phyloP scores from a whole-genome alignment of 345 rosid genomes.

The Aurinia saxatilis region DNA sequence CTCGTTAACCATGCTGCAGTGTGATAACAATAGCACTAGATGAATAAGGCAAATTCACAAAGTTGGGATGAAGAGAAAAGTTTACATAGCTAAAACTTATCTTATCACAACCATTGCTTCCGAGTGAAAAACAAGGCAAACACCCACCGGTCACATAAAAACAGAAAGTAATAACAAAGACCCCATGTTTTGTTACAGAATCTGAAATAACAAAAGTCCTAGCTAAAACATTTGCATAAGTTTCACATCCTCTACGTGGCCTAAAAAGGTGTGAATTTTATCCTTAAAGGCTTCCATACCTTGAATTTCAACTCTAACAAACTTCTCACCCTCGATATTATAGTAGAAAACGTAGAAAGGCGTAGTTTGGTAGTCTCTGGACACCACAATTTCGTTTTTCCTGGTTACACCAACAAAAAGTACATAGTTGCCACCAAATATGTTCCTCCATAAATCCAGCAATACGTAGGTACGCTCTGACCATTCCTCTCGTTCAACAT shows the following conservation, averaged over 20 bases:
- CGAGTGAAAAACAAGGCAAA: too few species aligned
- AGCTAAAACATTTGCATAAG: background rate
- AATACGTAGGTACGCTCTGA: background rate
- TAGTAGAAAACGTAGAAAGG: background rate
- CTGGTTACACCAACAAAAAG: background rate
- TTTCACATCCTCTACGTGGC: background rate
- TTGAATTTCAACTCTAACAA: background rate
- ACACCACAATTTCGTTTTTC: background rate
- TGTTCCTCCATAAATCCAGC: background rate
- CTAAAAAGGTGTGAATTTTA: background rate
- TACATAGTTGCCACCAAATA: background rate
- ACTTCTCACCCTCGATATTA: background rate
- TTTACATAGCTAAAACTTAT: too few species aligned
- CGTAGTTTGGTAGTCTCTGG: too few species aligned
- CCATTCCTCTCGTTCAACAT: too few species aligned
- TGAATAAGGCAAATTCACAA: too few species aligned
- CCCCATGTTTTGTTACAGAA: background rate
- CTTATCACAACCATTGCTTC: too few species aligned
- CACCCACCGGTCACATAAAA: too few species aligned
- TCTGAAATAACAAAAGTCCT: background rate
- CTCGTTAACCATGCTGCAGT: too few species aligned
- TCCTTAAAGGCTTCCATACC: background rate
- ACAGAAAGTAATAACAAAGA: too few species aligned
- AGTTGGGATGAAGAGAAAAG: too few species aligned
- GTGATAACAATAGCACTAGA: too few species aligned